Evolutionary conservation across 2,329 filamentous ascomycete species (phyloP).

Genomic region (Trichoderma gracile): DNA sequence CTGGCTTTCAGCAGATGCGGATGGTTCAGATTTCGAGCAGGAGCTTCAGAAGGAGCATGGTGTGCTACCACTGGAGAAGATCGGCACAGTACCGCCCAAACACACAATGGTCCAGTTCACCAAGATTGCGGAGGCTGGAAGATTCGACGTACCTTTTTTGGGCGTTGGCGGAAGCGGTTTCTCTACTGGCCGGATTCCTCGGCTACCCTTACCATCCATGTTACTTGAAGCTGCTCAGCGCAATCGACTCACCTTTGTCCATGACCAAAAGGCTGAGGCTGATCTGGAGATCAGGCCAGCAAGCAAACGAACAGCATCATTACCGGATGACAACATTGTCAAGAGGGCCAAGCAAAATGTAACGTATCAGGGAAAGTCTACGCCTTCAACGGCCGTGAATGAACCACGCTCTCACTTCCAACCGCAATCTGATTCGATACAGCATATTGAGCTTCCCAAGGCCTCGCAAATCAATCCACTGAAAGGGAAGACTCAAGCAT

Average conservation of each 20-base stretch:
- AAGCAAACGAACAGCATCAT: conserved; percentile 5
- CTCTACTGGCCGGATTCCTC: neutral
- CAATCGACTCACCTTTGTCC: conserved; percentile 1
- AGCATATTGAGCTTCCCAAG: neutral
- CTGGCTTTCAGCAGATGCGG: neutral
- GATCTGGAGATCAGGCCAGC: neutral
- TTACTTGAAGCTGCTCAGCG: conserved; percentile 10
- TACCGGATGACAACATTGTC: neutral
- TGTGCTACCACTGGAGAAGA: neutral
- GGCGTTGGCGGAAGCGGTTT: conserved; percentile 10
- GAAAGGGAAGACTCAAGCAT: neutral
- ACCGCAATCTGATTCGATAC: neutral
- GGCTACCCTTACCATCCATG: neutral
- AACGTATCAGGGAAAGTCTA: neutral
- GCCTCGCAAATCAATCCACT: neutral
- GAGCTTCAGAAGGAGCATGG: neutral
- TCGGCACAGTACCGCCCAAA: neutral
- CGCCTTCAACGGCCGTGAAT: neutral
- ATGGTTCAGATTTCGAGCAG: neutral
- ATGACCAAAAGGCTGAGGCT: neutral
- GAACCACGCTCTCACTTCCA: neutral
- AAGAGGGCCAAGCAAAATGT: neutral
- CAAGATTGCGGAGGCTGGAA: neutral
- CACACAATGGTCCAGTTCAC: neutral
- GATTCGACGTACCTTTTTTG: neutral